Base-by-base conservation (phyloP, 2,329 filamentous ascomycete species). In the Beauveria caledonica region DNA sequence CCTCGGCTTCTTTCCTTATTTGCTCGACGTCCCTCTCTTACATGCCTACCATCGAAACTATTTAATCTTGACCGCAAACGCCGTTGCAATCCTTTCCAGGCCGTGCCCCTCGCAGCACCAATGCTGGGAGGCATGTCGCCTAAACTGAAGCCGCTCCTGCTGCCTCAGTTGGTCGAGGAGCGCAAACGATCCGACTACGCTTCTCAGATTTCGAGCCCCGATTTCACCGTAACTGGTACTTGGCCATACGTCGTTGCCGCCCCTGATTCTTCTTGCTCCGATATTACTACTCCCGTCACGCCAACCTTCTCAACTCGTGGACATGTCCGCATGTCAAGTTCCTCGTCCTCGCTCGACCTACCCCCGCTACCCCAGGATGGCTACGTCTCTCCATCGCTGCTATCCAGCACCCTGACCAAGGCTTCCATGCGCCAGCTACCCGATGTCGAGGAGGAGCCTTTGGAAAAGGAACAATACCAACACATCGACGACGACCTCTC, bases 361-460 rank as follows among this genome's bases (percentile, higher is more conserved):
- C 76, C 82, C 17, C 70, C 57, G 60, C 61, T 54, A n/a, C 73
- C 33, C 62, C 63, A 85, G 86, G 66, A 70, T 45, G 74, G 74
- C 68, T 74, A 73, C 63, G 86, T 79, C 60, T 87, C 80, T 62
- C 86, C 80, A 56, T 64, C 67, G 25, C 42, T 59, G 33, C 54
- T 56, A 25, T 45, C 53, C 19, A 48, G 53, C 44, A 52, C 55
- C 42, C 23, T 58, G 55, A 51, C 48, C 48, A 83, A 85, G 64
- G 76, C 83, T 0, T 78, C 80, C 67, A 90, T 90, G 74, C 81
- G 84, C 62, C 81, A 80, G 57, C 78, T 97, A 63, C 88, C 90
- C 17, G 89, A 94, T 68, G 88, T 97, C 21, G 84, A 92, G 68
- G 92, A 97, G 72, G 92, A 96, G 68, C 86, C 88, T 2, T 75